Conservation (phyloP, 352 stramenopile species). For the Phytopythium kandeliae region DNA sequence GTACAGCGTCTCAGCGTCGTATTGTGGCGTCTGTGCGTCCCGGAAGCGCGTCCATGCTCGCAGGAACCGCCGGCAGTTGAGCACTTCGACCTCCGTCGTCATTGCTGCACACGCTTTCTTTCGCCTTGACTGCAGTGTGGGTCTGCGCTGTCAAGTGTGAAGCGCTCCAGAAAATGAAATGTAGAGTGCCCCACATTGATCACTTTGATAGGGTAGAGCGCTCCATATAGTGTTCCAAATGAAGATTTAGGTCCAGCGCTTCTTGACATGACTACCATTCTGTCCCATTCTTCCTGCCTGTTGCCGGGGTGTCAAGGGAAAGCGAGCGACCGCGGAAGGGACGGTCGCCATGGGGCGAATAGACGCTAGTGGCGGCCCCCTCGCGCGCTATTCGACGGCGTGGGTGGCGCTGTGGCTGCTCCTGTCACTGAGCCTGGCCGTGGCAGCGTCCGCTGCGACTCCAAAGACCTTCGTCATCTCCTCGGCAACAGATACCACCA, state of each 20-base stretch:
- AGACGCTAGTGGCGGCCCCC: not conserved
- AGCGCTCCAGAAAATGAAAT: not conserved
- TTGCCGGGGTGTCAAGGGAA: not conserved
- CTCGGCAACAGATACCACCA: conserved; percentile 8
- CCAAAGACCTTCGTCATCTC: conserved; percentile 2
- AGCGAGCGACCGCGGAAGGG: not conserved
- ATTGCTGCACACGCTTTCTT: not conserved
- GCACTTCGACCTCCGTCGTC: conserved; percentile 11
- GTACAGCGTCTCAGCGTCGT: conserved; percentile 14
- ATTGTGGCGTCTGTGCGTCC: conserved; percentile 8
- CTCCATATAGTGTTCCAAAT: not conserved
- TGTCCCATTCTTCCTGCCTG: not conserved
- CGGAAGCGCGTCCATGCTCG: conserved; percentile 45
- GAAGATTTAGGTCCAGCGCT: too few relatives aligned
- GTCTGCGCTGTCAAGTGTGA: not conserved
- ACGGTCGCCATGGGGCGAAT: not conserved
- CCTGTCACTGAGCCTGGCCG: not conserved
- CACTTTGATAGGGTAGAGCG: not conserved
- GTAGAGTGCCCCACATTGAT: not conserved
- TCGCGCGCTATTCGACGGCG: not conserved
- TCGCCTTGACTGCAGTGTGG: not conserved
- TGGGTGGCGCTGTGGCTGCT: not conserved
- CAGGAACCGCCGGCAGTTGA: conserved; percentile 59
- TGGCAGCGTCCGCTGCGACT: not conserved
- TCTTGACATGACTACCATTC: too few relatives aligned